These are phyloP conservation scores for Pseudognaphalium luteoalbum DNA, from an alignment of 129 eudicot species.

Conservation along the genomic window DNA sequence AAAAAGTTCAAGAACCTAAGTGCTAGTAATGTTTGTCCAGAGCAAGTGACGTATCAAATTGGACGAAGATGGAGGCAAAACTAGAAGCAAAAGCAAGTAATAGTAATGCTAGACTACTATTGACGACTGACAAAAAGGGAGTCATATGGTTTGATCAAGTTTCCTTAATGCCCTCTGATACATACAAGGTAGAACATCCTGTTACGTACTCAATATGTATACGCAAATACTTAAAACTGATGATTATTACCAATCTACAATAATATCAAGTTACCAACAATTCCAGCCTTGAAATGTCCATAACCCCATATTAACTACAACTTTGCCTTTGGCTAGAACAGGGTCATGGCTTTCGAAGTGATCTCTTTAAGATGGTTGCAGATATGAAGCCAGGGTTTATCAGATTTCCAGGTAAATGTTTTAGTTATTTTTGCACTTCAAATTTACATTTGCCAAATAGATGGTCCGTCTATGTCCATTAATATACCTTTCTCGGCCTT, in stretches of 20 bases:
- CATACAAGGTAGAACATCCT: slow-evolving; percentile 62
- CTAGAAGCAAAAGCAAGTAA: slow-evolving; percentile 67
- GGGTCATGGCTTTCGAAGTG: slow-evolving; percentile 93
- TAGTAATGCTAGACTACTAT: slow-evolving; percentile 59
- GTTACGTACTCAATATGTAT: background rate
- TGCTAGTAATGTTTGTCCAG: slow-evolving; percentile 38
- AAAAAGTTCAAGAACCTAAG: background rate
- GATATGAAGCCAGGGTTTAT: slow-evolving; percentile 81
- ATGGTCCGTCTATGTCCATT: background rate
- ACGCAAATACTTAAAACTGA: background rate
- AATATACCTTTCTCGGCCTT: background rate
- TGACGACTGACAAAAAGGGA: slow-evolving; percentile 64
- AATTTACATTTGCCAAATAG: background rate
- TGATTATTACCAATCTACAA: background rate
- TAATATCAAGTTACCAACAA: slow-evolving; percentile 1
- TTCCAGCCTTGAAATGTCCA: slow-evolving; percentile 1
- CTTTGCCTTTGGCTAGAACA: slow-evolving; percentile 26
- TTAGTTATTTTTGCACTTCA: background rate
- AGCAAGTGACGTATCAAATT: slow-evolving; percentile 55
- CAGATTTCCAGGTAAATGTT: slow-evolving; percentile 85
- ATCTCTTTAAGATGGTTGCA: slow-evolving; percentile 74
- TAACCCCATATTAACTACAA: background rate
- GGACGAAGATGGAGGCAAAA: slow-evolving; percentile 64
- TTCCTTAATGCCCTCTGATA: slow-evolving; percentile 84
- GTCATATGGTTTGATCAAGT: slow-evolving; percentile 97